Base-by-base conservation (phyloP, 495 filamentous ascomycete species). In the Penicillium paxilli region DNA sequence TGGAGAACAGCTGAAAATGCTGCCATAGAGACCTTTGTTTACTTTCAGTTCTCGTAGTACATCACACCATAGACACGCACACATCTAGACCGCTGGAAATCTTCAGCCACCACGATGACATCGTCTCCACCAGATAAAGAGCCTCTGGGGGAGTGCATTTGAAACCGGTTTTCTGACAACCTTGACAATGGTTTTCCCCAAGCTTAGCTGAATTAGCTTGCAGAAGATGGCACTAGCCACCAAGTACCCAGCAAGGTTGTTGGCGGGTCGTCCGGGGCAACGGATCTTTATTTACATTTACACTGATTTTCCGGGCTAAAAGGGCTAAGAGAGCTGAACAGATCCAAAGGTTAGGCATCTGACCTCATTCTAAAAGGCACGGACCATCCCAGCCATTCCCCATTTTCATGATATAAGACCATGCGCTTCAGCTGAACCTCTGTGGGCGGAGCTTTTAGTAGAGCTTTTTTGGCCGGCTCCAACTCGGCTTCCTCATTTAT, bases 221-320 rank as follows among this genome's bases (percentile, higher is more conserved):
- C n/a, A 19, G n/a, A 9, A 19, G 11, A 38, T 38, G n/a, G n/a
- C 16, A 14, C 16, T 19, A 7, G 14, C 17, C 17, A 5, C 2
- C 16, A 5, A 16, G 46, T 20, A 14, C 46, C 46, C 20, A 35
- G 33, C 21, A 40, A 24, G 37, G 22, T 51, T 21, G 24, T n/a
- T n/a, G 24, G 25, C 30, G 51, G 56, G 64, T 67, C 57, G 54
- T 54, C 62, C 53, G 54, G 65, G 66, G 66, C 66, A 69, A 69
- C 66, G 38, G 21, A 11, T 42, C 45, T 53, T 56, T 60, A 60
- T 56, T 60, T 60, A 56, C 52, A 26, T 53, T 52, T 32, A 32
- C n/a, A 32, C 30, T 9, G n/a, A n/a, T n/a, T n/a, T n/a, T n/a
- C n/a, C n/a, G n/a, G n/a, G n/a, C n/a, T n/a, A n/a, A n/a, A n/a